Evolutionary conservation across 768 basidiomycete genomes (phyloP).

Genomic region (Lentinus brumalis): DNA sequence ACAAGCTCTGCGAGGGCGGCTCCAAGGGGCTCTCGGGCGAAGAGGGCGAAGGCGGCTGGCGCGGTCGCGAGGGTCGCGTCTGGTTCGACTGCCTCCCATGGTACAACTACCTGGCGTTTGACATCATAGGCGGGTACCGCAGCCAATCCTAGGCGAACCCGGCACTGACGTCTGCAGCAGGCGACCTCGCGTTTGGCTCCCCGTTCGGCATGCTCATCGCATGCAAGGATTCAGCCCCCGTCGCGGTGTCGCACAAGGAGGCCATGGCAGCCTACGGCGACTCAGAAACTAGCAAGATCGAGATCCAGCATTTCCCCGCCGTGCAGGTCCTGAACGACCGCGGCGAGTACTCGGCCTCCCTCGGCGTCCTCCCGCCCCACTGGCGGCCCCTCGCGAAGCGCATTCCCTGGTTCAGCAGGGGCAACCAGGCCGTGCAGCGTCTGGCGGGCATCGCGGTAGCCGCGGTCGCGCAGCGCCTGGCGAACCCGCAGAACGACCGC

Average conservation of each 20-base stretch:
- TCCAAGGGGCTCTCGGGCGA: conserved; percentile 55
- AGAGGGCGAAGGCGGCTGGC: conserved; percentile 67
- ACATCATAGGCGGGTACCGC: conserved; percentile 62
- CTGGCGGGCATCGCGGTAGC: conserved; percentile 81
- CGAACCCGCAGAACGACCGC: conserved; percentile 61
- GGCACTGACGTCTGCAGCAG: conserved; percentile 23
- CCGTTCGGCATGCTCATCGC: conserved; percentile 88
- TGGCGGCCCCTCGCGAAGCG: conserved; percentile 65
- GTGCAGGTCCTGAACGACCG: conserved; percentile 86
- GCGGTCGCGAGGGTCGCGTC: conserved; percentile 57
- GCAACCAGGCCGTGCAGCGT: conserved; percentile 64
- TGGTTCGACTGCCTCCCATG: conserved; percentile 79
- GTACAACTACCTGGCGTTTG: conserved; percentile 69
- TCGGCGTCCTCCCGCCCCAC: conserved; percentile 75
- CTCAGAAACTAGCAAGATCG: conserved; percentile 38
- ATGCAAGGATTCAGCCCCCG: conserved; percentile 70
- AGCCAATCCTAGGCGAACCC: not conserved
- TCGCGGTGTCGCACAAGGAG: conserved; percentile 56
- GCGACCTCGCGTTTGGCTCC: conserved; percentile 81
- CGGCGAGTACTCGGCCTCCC: conserved; percentile 83
- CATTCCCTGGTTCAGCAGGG: conserved; percentile 78
- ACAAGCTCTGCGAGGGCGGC: conserved; percentile 60
- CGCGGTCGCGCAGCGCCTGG: conserved; percentile 63
- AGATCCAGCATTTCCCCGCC: conserved; percentile 70
- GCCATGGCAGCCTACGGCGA: conserved; percentile 63